A percentile compares a stretch with the other conserved stretches of the same genome.
These are phyloP conservation scores for Penicillium sclerotigenum DNA, from an alignment of 2,329 filamentous ascomycete species.

Conservation along the genomic window DNA sequence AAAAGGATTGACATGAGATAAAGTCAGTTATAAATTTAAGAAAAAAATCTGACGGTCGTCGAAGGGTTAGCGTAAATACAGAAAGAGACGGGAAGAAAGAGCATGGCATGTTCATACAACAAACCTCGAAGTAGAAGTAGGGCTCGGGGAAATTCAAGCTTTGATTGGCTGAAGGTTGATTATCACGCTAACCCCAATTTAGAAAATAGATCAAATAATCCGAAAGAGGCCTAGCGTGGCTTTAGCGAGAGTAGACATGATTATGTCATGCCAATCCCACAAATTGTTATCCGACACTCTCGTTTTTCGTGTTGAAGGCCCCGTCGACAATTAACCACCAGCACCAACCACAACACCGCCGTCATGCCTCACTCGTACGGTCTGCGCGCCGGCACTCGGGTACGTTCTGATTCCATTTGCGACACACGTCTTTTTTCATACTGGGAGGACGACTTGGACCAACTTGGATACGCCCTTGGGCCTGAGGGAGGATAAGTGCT, in stretches of 20 bases:
- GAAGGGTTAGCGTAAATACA: background rate
- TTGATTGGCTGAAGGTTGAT: background rate
- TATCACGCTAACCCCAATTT: background rate
- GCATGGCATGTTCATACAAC: background rate
- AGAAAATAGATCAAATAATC: background rate
- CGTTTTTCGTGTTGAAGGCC: slow-evolving; percentile 14
- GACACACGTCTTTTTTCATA: slow-evolving; percentile 6
- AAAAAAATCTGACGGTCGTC: background rate
- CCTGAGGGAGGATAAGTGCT: slow-evolving; percentile 28
- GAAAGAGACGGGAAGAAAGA: background rate
- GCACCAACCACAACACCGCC: slow-evolving; percentile 51
- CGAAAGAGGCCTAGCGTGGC: background rate
- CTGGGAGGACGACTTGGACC: background rate
- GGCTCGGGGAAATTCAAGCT: background rate
- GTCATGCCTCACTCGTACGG: slow-evolving; percentile 83
- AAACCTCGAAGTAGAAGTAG: background rate
- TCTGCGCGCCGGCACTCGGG: slow-evolving; percentile 82
- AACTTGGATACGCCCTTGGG: slow-evolving; percentile 10
- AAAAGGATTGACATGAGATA: background rate
- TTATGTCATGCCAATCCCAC: slow-evolving; percentile 8
- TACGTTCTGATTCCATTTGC: slow-evolving; percentile 48
- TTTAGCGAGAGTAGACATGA: slow-evolving; percentile 24
- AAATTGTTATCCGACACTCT: slow-evolving; percentile 10
- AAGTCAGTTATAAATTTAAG: too few relatives aligned
- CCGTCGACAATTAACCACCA: slow-evolving; percentile 40